These are phyloP conservation scores for Exserohilum turcica DNA, from an alignment of 2,329 filamentous ascomycete genomes.

Conservation along the genomic window DNA sequence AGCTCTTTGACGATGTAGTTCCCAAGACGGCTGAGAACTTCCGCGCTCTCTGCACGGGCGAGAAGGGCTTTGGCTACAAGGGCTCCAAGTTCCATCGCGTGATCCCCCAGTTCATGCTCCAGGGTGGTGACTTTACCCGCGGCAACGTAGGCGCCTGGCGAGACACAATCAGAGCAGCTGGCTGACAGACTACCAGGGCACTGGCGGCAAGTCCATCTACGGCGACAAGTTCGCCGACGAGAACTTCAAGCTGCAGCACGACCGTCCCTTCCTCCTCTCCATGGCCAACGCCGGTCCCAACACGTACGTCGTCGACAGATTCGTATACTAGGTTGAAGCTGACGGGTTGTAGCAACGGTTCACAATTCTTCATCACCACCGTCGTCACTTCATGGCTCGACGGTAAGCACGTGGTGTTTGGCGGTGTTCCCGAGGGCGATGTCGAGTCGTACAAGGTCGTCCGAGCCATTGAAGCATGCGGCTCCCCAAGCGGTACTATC, in stretches of 20 bases:
- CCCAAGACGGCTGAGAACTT: conserved; percentile 90
- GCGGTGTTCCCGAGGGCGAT: conserved; percentile 66
- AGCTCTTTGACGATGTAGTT: conserved; percentile 82
- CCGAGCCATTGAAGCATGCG: conserved; percentile 64
- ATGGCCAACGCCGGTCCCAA: conserved; percentile 97
- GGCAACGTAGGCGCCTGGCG: conserved; percentile 70
- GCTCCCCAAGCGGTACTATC: conserved; percentile 59
- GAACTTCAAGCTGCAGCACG: conserved; percentile 83
- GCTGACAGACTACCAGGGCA: conserved; percentile 64
- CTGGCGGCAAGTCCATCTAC: conserved; percentile 92
- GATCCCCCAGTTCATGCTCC: conserved; percentile 92
- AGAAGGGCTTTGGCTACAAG: conserved; percentile 83
- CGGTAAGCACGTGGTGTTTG: conserved; percentile 84
- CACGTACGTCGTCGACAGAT: conserved; percentile 63
- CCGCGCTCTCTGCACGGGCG: conserved; percentile 77
- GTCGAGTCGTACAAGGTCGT: conserved; percentile 60
- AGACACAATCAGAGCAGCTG: conserved; percentile 6
- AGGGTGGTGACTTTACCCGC: conserved; percentile 94
- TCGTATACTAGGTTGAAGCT: conserved; percentile 9
- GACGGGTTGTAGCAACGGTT: conserved; percentile 63
- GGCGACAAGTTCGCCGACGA: conserved; percentile 93
- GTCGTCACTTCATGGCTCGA: conserved; percentile 72
- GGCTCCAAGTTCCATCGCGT: conserved; percentile 89
- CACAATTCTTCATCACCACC: conserved; percentile 75
- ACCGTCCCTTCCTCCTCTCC: conserved; percentile 77